Conservation (phyloP, 768 basidiomycete species). For the Xanthoconium purpureum region DNA sequence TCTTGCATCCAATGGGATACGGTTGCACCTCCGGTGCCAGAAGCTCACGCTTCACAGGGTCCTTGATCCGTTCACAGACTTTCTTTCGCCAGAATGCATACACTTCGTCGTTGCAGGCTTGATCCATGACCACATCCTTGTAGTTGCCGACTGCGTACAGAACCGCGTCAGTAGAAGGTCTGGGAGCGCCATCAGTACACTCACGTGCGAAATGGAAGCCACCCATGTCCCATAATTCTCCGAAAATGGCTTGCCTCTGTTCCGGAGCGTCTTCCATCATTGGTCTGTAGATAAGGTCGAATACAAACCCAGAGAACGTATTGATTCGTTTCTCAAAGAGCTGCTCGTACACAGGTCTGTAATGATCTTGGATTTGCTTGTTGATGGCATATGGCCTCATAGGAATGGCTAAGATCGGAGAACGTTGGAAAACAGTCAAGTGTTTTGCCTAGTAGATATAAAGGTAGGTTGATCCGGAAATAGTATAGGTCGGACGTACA, state of each 20-base stretch:
- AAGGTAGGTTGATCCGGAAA: neutral
- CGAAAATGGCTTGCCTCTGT: conserved; percentile 4
- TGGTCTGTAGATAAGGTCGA: conserved; percentile 5
- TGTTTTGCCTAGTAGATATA: neutral
- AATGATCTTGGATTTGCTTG: conserved; percentile 10
- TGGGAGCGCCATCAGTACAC: neutral
- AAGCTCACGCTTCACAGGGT: conserved; percentile 8
- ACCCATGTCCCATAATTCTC: conserved; percentile 4
- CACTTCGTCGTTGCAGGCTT: conserved; percentile 6
- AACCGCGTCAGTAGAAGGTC: neutral
- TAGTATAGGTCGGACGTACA: neutral
- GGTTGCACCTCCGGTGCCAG: conserved; percentile 4
- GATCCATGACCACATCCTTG: neutral
- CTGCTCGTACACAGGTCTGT: conserved; percentile 5
- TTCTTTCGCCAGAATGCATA: neutral
- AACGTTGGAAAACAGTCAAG: conserved; percentile 11
- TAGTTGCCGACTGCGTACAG: conserved; percentile 5
- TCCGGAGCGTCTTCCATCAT: conserved; percentile 6
- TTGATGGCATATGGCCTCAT: conserved; percentile 5
- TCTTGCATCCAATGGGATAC: conserved; percentile 9
- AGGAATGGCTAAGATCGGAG: conserved; percentile 7
- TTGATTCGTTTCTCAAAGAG: conserved; percentile 1
- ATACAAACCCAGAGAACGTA: neutral
- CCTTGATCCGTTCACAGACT: conserved; percentile 7
- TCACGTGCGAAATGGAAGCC: conserved; percentile 4